Base-by-base conservation (phyloP, 1,139 yeast genomes). In the Tardiomyces blankii region DNA sequence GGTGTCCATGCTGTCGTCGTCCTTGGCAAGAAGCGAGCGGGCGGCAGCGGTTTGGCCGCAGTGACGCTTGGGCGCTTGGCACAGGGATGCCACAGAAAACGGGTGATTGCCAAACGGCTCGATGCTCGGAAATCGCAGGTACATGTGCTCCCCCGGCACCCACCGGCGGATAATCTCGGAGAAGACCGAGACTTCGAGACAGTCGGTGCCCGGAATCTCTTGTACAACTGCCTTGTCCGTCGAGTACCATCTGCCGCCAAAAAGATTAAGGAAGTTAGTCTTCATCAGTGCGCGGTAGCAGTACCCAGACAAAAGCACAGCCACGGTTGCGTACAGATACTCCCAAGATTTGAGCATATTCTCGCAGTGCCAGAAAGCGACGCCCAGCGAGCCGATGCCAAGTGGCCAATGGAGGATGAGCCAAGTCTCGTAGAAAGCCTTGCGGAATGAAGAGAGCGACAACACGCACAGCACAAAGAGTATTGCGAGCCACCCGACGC, bases 121-220 rank as follows among this genome's bases (percentile, higher is more conserved):
- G 9, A 69, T 56, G 0, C 74, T 75, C 3, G 66, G 63, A 51
- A 77, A 70, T 51, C 82, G 66, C 30, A 79, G 63, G 55, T 67
- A 77, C 18, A 78, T 65, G 59, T 79, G 85, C 53, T 79, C 83
- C 21, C 85, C 84, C 1, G 84, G 79, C 30, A 47, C 54, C 83
- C 84, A 78, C 16, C 56, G 55, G 40, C 72, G 59, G 21, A 52
- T 45, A 13, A 64, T 60, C 11, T 62, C 56, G 46, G 72, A 69
- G 19, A 62, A 62, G 18, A 79, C 64, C 4, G 62, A 48, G 2
- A 78, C 60, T 56, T 75, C 73, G 49, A 69, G 73, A 2, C 69
- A 66, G 13, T 61, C 62, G 38, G 64, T 64, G 14, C 61, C 62
- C 27, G 68, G 50, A 44, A 60, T 13, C 35, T 30, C 60, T 41